These are phyloP conservation scores for Colletotrichum gigasporum DNA, from an alignment of 2,329 filamentous ascomycete genomes.

Conservation along the genomic window DNA sequence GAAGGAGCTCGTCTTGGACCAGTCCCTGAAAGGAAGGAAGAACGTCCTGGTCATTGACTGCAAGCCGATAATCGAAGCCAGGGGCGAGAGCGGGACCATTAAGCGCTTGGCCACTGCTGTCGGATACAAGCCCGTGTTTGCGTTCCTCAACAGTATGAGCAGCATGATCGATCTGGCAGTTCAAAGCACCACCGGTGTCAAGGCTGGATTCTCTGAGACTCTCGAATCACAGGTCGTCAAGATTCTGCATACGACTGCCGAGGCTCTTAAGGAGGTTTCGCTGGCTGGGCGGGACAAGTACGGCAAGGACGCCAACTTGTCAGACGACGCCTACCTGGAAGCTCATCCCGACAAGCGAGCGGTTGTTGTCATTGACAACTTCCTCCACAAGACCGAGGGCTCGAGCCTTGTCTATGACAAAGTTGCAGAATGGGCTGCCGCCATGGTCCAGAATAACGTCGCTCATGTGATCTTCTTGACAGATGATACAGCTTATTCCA, in stretches of 20 bases:
- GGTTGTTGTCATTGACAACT: slow-evolving; percentile 92
- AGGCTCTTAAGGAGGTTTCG: slow-evolving; percentile 81
- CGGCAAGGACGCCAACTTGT: slow-evolving; percentile 77
- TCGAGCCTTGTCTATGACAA: slow-evolving; percentile 77
- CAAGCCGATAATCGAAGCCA: slow-evolving; percentile 90
- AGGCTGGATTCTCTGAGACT: slow-evolving; percentile 93
- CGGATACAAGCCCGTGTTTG: slow-evolving; percentile 93
- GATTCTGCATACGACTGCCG: slow-evolving; percentile 85
- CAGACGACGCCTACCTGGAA: slow-evolving; percentile 88
- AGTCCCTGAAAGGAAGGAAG: slow-evolving; percentile 78
- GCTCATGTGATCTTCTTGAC: slow-evolving; percentile 96
- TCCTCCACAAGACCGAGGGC: slow-evolving; percentile 80
- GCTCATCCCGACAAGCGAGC: slow-evolving; percentile 85
- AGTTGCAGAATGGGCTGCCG: slow-evolving; percentile 88
- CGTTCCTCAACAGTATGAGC: slow-evolving; percentile 94
- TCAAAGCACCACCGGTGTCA: slow-evolving; percentile 92
- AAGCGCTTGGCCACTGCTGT: slow-evolving; percentile 82
- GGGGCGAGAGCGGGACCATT: slow-evolving; percentile 88
- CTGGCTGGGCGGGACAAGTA: slow-evolving; percentile 74
- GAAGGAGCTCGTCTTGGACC: slow-evolving; percentile 85
- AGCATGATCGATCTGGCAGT: slow-evolving; percentile 92
- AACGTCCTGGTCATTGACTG: slow-evolving; percentile 91
- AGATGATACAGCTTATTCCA: slow-evolving; percentile 87
- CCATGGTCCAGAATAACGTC: slow-evolving; percentile 84
- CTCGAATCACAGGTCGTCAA: slow-evolving; percentile 89